Percentiles rank a stretch among this genome's conserved stretches.
Conservation (phyloP, 2,329 filamentous ascomycete genomes). For the Colletotrichum phormii region DNA sequence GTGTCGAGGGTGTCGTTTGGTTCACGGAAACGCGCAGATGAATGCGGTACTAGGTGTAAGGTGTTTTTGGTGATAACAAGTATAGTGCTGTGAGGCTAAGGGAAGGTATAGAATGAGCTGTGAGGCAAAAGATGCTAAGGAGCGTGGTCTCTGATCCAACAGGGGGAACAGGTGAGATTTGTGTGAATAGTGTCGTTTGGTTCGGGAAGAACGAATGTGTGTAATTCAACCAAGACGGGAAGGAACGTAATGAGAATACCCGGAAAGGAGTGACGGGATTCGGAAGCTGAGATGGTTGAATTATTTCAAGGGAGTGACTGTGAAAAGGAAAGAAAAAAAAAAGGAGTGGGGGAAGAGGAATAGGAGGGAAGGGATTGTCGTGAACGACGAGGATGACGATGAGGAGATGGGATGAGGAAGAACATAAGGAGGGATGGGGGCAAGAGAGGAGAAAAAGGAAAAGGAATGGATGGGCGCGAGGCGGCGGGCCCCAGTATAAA, state of each 20-base stretch:
- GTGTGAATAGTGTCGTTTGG: slow-evolving; percentile 36
- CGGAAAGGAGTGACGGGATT: slow-evolving; percentile 65
- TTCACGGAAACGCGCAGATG: neutral
- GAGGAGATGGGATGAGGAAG: slow-evolving; percentile 49
- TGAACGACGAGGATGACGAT: slow-evolving; percentile 50
- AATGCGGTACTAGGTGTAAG: neutral
- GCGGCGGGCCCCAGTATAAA: slow-evolving; percentile 9
- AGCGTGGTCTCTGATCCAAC: slow-evolving; percentile 41
- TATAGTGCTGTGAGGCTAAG: slow-evolving; percentile 25
- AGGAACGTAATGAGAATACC: slow-evolving; percentile 58
- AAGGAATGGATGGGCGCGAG: slow-evolving; percentile 40
- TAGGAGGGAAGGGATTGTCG: slow-evolving; percentile 50
- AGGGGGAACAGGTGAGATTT: slow-evolving; percentile 35
- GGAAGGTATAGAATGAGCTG: slow-evolving; percentile 32
- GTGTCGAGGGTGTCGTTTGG: no score
- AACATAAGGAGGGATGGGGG: slow-evolving; percentile 43
- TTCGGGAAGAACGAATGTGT: slow-evolving; percentile 38
- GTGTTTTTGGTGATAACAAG: neutral
- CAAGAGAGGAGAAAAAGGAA: slow-evolving; percentile 42
- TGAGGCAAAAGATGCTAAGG: slow-evolving; percentile 39
- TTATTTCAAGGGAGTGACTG: slow-evolving; percentile 63
- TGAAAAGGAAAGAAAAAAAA: slow-evolving; percentile 54
- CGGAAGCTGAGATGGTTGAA: slow-evolving; percentile 49
- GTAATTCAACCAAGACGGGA: slow-evolving; percentile 43
- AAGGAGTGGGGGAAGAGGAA: slow-evolving; percentile 51